Base-by-base conservation (phyloP, 768 basidiomycete genomes). In the Kwoniella sp. region DNA sequence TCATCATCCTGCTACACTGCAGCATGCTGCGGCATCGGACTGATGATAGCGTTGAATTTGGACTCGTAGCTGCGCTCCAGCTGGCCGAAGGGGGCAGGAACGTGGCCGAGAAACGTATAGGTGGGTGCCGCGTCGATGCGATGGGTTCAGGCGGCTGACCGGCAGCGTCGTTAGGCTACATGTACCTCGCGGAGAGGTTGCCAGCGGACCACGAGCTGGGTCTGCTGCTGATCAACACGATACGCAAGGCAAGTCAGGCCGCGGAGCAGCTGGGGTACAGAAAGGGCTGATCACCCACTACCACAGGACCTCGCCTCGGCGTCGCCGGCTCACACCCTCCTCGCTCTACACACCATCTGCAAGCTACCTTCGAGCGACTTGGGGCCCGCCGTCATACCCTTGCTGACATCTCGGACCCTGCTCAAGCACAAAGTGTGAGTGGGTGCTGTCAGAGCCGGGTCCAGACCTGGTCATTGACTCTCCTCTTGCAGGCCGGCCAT, bases 211-310 rank as follows among this genome's bases (percentile, higher is more conserved):
- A 70, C 44, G 65, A 70, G 46, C 57, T 70, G 8, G 20, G 46
- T 3, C 42, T 70, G 38, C 38, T 70, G 52, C 19, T 70, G 17
- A 62, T 70, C 55, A 70, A 70, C 38, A 70, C 69, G 19, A 65
- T 70, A 31, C 56, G 65, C 5, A 70, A 70, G 57, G 68, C 62
- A 43, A 8, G 48, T 48, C 42, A 31, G 6, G 15, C 9, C 31
- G 8, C 15, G 31, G 31, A 32, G 8, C 9, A 32, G 15, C 15
- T 32, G 31, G 15, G 31, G 31, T 31, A 5, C 9, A 45, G 11
- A n/a, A 7, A 7, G 5, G 15, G 6, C 34, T 15, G 19, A 14
- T 5, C 14, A 36, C 11, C 11, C 17, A 31, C 31, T 17, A n/a
- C 29, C 19, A n/a, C 27, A 69, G 67, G 64, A 69, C 46, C 53